A percentile compares a stretch with the other conserved stretches of the same genome.
Conservation (phyloP, 164 flowering plant species). For the Vitis rotundifolia region DNA sequence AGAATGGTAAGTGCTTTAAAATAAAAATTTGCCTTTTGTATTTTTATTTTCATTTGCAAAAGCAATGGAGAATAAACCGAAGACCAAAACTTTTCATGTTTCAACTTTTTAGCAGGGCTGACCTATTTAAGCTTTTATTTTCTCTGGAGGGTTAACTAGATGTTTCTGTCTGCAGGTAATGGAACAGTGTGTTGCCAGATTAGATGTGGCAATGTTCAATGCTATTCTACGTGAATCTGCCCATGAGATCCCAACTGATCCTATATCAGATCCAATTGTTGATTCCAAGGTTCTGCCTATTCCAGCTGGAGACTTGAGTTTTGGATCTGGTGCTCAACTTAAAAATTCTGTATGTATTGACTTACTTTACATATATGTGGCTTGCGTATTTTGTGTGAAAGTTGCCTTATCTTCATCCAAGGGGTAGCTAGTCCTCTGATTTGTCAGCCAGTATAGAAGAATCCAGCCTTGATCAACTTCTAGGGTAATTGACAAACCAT, state of each 20-base stretch:
- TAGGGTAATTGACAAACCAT: background rate
- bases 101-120: background rate
- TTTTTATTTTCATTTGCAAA: background rate
- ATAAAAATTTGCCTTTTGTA: background rate
- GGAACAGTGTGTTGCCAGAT: constrained; percentile 87
- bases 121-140: background rate
- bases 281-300: constrained; percentile 94
- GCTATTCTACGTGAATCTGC: constrained; percentile 97
- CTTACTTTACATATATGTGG: background rate
- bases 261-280: constrained; percentile 95
- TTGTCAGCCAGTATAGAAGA: background rate
- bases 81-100: background rate
- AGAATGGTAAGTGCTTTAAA: constrained; percentile 60
- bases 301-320: constrained; percentile 97
- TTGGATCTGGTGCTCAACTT: constrained; percentile 98
- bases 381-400: background rate
- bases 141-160: background rate
- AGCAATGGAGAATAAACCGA: background rate
- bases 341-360: constrained; percentile 79
- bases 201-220: constrained; percentile 99
- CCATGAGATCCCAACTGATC: constrained; percentile 95
- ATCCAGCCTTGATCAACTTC: background rate
- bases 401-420: background rate
- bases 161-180: constrained; percentile 59
- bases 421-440: background rate